Percentiles rank a stretch among this genome's conserved stretches.
phyloP scores from a whole-genome alignment of 768 basidiomycete species.

The Cyclocybe cylindracea region DNA sequence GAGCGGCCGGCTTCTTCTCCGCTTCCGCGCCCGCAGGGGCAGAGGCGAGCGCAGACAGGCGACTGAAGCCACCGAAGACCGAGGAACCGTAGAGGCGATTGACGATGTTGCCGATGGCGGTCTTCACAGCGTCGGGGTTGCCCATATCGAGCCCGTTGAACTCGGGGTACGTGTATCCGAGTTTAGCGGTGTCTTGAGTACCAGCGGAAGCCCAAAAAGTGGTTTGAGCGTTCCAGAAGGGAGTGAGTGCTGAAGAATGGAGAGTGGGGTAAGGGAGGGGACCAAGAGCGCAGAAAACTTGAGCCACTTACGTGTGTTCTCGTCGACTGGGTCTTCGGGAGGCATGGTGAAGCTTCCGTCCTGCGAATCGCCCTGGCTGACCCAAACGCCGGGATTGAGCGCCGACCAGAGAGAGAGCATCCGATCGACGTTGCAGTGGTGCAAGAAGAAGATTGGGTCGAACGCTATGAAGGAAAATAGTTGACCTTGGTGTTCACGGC shows the following conservation, averaged over 20 bases:
- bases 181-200: conserved; percentile 25
- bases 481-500: not conserved
- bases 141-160: conserved; percentile 40
- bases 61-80: conserved; percentile 8
- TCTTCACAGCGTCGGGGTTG: conserved; percentile 24
- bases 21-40: not conserved
- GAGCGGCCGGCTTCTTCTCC: not conserved
- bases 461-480: conserved; percentile 29
- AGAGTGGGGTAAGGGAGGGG: not conserved
- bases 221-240: conserved; percentile 42
- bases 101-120: conserved; percentile 33
- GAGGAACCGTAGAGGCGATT: conserved; percentile 35
- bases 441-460: conserved; percentile 57
- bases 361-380: conserved; percentile 26
- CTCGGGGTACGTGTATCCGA: conserved; percentile 54
- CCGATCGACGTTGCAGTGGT: conserved; percentile 56
- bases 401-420: conserved; percentile 53
- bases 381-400: conserved; percentile 42
- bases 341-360: conserved; percentile 35
- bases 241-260: conserved; percentile 36
- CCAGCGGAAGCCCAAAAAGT: conserved; percentile 42
- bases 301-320: conserved; percentile 26
- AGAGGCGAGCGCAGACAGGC: not conserved
- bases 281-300: not conserved
- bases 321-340: conserved; percentile 23